Percentiles rank a stretch among this genome's conserved stretches.
Conservation (phyloP, 1,284 basidiomycete species). For the Austroboletus novae-zelandiae region DNA sequence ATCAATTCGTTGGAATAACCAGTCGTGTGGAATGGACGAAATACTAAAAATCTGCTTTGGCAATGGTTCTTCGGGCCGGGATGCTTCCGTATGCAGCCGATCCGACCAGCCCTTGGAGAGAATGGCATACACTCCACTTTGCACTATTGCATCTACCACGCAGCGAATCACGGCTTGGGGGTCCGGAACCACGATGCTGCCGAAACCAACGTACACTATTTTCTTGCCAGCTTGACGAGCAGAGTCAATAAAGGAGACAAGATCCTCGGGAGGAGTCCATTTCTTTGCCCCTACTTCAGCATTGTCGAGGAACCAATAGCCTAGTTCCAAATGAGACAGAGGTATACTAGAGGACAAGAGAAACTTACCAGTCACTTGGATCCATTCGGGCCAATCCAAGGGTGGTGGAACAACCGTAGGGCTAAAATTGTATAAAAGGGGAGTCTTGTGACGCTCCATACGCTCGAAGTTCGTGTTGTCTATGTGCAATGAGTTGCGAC, state of each 20-base stretch:
- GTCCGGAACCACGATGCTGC: constrained; percentile 97
- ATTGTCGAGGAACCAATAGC: constrained; percentile 94
- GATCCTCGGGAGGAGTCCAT: constrained; percentile 81
- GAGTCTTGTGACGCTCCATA: constrained; percentile 94
- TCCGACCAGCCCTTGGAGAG: constrained; percentile 99
- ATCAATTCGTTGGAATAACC: constrained; percentile 93
- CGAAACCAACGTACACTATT: constrained; percentile 97
- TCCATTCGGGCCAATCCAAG: constrained; percentile 98
- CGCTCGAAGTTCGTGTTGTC: constrained; percentile 84
- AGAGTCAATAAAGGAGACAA: constrained; percentile 79
- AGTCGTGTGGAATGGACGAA: constrained; percentile 91
- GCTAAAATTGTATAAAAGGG: constrained; percentile 97
- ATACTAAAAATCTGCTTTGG: constrained; percentile 82
- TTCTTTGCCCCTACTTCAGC: constrained; percentile 84
- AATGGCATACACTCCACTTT: constrained; percentile 86
- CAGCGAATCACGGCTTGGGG: constrained; percentile 88
- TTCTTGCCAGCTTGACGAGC: constrained; percentile 79
- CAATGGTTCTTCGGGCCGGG: constrained; percentile 65
- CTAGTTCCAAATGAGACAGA: constrained; percentile 37
- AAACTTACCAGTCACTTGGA: constrained; percentile 79
- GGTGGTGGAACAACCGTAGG: constrained; percentile 86
- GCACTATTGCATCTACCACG: constrained; percentile 84
- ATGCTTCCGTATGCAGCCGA: constrained; percentile 65
- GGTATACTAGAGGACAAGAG: constrained; percentile 1
- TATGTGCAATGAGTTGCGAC: constrained; percentile 76